A percentile compares a stretch with the other conserved stretches of the same genome.
Evolutionary conservation across 441 rosid species (phyloP).

Genomic region (Populus hybrid): DNA sequence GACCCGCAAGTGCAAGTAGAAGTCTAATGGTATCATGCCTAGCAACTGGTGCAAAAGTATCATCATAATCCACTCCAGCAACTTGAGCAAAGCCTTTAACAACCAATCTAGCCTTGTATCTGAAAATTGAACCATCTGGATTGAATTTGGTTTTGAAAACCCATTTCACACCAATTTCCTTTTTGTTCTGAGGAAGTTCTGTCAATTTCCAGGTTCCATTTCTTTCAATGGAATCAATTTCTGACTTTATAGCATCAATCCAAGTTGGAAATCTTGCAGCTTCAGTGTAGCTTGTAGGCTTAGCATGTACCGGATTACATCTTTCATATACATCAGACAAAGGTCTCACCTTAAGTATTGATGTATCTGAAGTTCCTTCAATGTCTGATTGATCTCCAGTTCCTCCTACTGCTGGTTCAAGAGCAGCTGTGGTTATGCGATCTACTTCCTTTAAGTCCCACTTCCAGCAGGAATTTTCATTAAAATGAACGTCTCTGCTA

Average conservation of each 20-base stretch:
- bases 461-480: background rate
- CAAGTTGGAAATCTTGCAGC: background rate
- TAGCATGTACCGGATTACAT: background rate
- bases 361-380: background rate
- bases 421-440: accelerated
- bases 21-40: too few species aligned
- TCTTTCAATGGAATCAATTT: background rate
- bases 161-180: background rate
- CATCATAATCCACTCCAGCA: background rate
- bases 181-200: background rate
- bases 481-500: background rate
- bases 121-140: background rate
- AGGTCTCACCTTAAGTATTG: background rate
- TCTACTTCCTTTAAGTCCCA: background rate
- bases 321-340: background rate
- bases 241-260: background rate
- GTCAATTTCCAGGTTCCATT: background rate
- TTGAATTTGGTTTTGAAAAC: background rate
- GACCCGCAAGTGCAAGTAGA: too few species aligned
- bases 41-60: too few species aligned
- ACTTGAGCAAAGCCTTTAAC: background rate
- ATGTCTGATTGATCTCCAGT: background rate
- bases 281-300: background rate
- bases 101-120: background rate
- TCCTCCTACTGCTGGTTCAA: too few species aligned